These are phyloP conservation scores for Candida coleopterorum DNA, from an alignment of 805 yeast species.

Conservation along the genomic window DNA sequence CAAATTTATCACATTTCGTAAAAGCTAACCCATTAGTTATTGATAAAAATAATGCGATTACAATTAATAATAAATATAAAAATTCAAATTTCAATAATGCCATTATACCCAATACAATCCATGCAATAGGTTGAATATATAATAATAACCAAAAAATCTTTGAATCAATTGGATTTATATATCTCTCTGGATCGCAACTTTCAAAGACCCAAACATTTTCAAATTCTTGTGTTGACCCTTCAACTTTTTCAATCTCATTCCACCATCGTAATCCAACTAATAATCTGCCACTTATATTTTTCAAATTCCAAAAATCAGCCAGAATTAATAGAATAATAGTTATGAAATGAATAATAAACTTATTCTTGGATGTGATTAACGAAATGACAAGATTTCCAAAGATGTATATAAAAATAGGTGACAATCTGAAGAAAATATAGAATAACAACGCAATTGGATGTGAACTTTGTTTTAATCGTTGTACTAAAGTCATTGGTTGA, in stretches of 20 bases:
- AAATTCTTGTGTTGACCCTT: slow-evolving; percentile 48
- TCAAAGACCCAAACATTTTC: slow-evolving; percentile 85
- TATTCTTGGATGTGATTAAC: slow-evolving; percentile 32
- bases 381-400: slow-evolving; percentile 66
- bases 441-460: slow-evolving; percentile 76
- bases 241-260: slow-evolving; percentile 59
- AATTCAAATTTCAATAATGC: slow-evolving; percentile 78
- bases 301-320: slow-evolving; percentile 91
- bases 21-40: slow-evolving; percentile 85
- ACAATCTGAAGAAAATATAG: slow-evolving; percentile 57
- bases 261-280: slow-evolving; percentile 95
- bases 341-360: slow-evolving; percentile 74
- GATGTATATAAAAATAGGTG: slow-evolving; percentile 61
- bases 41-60: slow-evolving; percentile 67
- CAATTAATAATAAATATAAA: slow-evolving; percentile 56
- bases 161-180: slow-evolving; percentile 87
- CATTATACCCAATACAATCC: slow-evolving; percentile 71
- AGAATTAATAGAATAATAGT: slow-evolving; percentile 70
- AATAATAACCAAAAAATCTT: slow-evolving; percentile 80
- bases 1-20: slow-evolving; percentile 88
- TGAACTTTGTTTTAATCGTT: slow-evolving; percentile 57
- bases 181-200: slow-evolving; percentile 66
- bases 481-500: slow-evolving; percentile 12
- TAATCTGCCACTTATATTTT: slow-evolving; percentile 85
- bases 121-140: slow-evolving; percentile 68